A percentile compares a stretch with the other conserved stretches of the same genome.
Evolutionary conservation across 345 rosid species (phyloP).

Genomic region (Lepidium africanum): DNA sequence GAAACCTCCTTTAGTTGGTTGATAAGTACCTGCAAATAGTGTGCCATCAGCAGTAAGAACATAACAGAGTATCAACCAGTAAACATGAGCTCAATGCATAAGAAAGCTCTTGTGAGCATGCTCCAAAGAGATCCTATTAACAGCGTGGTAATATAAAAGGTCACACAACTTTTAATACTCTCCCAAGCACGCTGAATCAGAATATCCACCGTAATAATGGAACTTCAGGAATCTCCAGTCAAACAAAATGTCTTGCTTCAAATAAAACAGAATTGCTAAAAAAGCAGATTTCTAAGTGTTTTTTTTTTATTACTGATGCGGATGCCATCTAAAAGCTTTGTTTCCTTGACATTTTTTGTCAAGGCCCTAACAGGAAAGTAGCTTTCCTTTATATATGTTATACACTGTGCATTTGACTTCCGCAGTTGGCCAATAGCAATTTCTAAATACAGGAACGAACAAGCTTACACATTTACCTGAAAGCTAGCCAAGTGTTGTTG

Average conservation of each 20-base stretch:
- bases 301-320: not conserved
- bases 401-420: not conserved
- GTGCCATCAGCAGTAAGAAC: slow-evolving; percentile 18
- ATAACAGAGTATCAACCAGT: not conserved
- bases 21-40: slow-evolving; percentile 68
- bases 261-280: not conserved
- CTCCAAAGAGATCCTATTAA: not conserved
- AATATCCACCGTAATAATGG: not conserved
- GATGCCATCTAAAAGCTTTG: not conserved
- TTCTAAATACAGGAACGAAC: not conserved
- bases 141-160: not conserved
- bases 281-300: not conserved
- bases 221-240: not conserved
- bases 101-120: not conserved
- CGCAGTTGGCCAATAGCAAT: not conserved
- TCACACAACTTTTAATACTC: not conserved
- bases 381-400: not conserved
- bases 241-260: not conserved
- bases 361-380: not conserved
- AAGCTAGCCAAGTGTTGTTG: slow-evolving; percentile 97
- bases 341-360: not conserved
- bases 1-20: slow-evolving; percentile 89
- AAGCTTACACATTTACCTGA: slow-evolving; percentile 48
- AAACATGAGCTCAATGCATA: not conserved
- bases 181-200: not conserved